Evolutionary conservation across 768 basidiomycete species (phyloP).

Genomic region (Pisolithus sp.): DNA sequence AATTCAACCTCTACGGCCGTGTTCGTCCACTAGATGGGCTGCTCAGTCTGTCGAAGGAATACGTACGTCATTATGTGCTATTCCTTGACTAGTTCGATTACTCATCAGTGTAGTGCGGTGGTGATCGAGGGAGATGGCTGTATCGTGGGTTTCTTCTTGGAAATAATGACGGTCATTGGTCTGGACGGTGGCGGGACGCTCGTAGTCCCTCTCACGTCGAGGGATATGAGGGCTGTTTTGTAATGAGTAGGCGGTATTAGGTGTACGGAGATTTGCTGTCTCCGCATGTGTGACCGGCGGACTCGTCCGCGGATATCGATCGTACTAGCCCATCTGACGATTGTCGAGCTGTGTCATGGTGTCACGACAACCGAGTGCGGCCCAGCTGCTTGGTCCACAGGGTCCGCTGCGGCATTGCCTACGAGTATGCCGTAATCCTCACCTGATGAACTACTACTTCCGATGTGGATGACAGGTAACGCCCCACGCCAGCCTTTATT

Average conservation of each 20-base stretch:
- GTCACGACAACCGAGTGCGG: too few species aligned
- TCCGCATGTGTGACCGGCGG: not conserved
- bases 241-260: conserved; percentile 57
- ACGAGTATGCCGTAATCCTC: too few species aligned
- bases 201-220: conserved; percentile 51
- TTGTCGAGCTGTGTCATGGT: too few species aligned
- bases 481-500: too few species aligned
- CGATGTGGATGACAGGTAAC: too few species aligned
- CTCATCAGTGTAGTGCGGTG: conserved; percentile 42
- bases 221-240: conserved; percentile 86
- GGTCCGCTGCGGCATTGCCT: too few species aligned
- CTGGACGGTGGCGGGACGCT: conserved; percentile 86
- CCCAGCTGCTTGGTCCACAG: too few species aligned
- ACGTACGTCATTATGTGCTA: conserved; percentile 40
- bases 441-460: too few species aligned
- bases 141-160: conserved; percentile 82
- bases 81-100: not conserved
- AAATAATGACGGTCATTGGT: conserved; percentile 58
- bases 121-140: conserved; percentile 75
- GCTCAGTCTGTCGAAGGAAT: conserved; percentile 78
- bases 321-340: too few species aligned
- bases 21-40: conserved; percentile 80
- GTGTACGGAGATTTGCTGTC: not conserved
- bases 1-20: conserved; percentile 73
- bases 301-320: too few species aligned